Percentiles rank a stretch among this genome's conserved stretches.
These are phyloP conservation scores for Tubosaeta sp. DNA, from an alignment of 768 basidiomycete genomes.

Conservation along the genomic window DNA sequence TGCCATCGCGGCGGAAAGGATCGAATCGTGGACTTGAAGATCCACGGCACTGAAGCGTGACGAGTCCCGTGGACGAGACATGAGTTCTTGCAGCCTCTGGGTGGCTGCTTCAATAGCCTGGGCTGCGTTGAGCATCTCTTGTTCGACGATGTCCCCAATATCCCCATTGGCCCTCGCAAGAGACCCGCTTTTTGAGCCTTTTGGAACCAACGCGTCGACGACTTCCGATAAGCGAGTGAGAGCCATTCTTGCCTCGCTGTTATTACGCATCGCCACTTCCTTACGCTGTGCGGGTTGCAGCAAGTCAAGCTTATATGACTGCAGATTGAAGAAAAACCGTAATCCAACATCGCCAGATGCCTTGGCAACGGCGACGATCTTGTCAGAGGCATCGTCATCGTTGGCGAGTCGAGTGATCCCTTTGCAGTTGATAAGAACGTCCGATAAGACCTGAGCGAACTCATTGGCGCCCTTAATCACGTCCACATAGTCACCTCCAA, in stretches of 20 bases:
- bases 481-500: constrained; percentile 92
- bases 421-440: constrained; percentile 91
- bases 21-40: constrained; percentile 96
- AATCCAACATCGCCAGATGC: constrained; percentile 82
- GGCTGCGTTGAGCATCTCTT: constrained; percentile 93
- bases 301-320: constrained; percentile 90
- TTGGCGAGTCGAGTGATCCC: constrained; percentile 90
- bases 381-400: constrained; percentile 90
- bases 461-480: constrained; percentile 98
- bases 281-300: constrained; percentile 70
- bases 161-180: constrained; percentile 82
- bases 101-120: constrained; percentile 93
- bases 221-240: constrained; percentile 82
- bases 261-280: constrained; percentile 86
- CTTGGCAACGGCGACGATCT: constrained; percentile 81
- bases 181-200: constrained; percentile 66
- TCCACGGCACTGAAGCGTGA: constrained; percentile 88
- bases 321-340: constrained; percentile 91
- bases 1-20: constrained; percentile 87
- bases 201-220: constrained; percentile 82
- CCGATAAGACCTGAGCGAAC: constrained; percentile 87
- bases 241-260: constrained; percentile 77
- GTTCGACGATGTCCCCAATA: constrained; percentile 93
- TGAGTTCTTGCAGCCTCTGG: constrained; percentile 83
- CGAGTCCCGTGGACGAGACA: constrained; percentile 84